Evolutionary conservation across 192 early-diverging fungal genomes (phyloP).

Genomic region (Coemansia interrupta): DNA sequence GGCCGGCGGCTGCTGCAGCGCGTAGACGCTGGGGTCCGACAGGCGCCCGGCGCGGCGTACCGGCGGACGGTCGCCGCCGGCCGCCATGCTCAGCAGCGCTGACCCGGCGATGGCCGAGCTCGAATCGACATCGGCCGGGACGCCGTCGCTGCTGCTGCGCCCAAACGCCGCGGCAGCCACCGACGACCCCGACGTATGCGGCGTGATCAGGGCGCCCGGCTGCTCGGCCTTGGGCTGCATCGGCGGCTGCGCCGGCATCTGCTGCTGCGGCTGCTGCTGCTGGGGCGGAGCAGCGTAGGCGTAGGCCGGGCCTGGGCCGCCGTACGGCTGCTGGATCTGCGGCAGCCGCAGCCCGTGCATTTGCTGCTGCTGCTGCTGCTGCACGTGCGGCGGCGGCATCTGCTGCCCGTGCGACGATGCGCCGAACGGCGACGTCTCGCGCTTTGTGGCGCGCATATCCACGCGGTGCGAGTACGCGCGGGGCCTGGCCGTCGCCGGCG

Average conservation of each 20-base stretch:
- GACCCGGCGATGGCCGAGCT: conserved; percentile 51
- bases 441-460: conserved; percentile 18
- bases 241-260: conserved; percentile 6
- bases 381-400: not conserved
- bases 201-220: not conserved
- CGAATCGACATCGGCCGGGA: conserved; percentile 26
- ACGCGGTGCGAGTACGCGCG: conserved; percentile 49
- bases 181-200: conserved; percentile 1
- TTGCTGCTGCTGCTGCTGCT: conserved; percentile 6
- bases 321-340: too few species aligned
- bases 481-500: conserved; percentile 33
- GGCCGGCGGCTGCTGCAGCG: conserved; percentile 11
- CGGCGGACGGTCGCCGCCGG: conserved; percentile 23
- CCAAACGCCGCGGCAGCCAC: conserved; percentile 1
- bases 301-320: too few species aligned
- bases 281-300: not conserved
- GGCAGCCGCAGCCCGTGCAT: not conserved
- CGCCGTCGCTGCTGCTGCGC: conserved; percentile 4
- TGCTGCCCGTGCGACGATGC: not conserved
- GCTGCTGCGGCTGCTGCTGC: conserved; percentile 1
- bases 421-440: conserved; percentile 42
- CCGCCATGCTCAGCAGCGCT: conserved; percentile 52
- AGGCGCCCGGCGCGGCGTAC: conserved; percentile 28
- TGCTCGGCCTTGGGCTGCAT: not conserved
- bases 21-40: conserved; percentile 46